Conservation (phyloP, 352 stramenopile species). For the Elongisporangium senticosum region DNA sequence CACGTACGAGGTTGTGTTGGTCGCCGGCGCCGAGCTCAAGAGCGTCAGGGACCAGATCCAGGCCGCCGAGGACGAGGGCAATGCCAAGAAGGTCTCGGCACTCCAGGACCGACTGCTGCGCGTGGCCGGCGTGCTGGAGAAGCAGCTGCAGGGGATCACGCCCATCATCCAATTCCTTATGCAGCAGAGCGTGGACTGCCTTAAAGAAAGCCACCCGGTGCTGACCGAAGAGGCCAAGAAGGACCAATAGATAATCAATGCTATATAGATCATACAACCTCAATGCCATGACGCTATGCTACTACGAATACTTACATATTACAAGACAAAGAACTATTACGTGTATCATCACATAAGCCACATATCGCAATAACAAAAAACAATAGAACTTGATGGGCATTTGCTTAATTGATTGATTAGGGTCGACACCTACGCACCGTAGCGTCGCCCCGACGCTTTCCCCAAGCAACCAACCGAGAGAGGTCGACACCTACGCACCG, state of each 20-base stretch:
- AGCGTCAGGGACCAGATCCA: conserved; percentile 47
- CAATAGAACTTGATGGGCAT: not conserved
- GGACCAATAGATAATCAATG: conserved; percentile 26
- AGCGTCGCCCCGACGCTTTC: conserved; percentile 84
- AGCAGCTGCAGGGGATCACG: conserved; percentile 49
- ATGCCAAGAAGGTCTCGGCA: conserved; percentile 38
- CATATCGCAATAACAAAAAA: conserved; percentile 4
- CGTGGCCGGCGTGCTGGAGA: conserved; percentile 45
- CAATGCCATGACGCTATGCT: too few relatives aligned
- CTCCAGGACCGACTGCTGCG: conserved; percentile 49
- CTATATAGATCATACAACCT: not conserved
- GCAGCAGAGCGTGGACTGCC: conserved; percentile 44
- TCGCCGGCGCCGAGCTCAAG: conserved; percentile 57
- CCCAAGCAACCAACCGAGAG: conserved; percentile 44
- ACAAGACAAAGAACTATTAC: too few relatives aligned
- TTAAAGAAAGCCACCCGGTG: conserved; percentile 21
- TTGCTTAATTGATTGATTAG: conserved; percentile 29
- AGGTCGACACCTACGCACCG: conserved; percentile 89
- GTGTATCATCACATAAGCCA: too few relatives aligned
- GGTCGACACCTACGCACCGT: conserved; percentile 91
- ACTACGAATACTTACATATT: too few relatives aligned
- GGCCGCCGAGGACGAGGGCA: conserved; percentile 34
- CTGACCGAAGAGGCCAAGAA: conserved; percentile 34
- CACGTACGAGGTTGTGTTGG: conserved; percentile 56
- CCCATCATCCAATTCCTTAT: conserved; percentile 54